Conservation (phyloP, 176 grass and related monocot species). For the Panicum miliaceum region DNA sequence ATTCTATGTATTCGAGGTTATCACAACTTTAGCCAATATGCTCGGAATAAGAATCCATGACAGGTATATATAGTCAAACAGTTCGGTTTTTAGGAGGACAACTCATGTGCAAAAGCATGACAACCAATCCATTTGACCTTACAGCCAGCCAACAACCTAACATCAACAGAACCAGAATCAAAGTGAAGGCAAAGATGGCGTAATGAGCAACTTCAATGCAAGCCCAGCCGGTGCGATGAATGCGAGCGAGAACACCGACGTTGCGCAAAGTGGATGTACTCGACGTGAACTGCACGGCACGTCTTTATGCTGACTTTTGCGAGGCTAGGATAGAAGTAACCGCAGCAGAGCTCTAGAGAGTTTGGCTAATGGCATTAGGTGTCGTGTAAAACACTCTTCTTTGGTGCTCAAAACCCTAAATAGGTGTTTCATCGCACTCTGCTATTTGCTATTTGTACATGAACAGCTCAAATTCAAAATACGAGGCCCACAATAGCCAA, state of each 20-base stretch:
- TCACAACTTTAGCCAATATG: background rate
- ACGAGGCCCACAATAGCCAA: background rate
- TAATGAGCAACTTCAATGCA: background rate
- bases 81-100: background rate
- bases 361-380: background rate
- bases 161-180: background rate
- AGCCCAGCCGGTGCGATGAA: conserved; percentile 27
- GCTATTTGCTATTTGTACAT: background rate
- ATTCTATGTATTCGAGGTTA: background rate
- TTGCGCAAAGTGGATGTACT: conserved; percentile 4
- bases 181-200: background rate
- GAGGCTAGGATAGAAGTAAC: conserved; percentile 1
- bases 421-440: background rate
- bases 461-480: conserved; percentile 4
- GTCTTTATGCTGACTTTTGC: conserved; percentile 32
- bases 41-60: conserved; percentile 1
- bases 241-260: conserved; percentile 23
- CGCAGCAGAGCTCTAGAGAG: background rate
- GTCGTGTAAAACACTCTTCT: background rate
- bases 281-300: conserved; percentile 52
- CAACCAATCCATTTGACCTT: conserved; percentile 29
- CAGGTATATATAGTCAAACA: conserved; percentile 40
- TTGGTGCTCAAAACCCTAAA: background rate
- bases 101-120: background rate
- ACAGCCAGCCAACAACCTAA: background rate